Base-by-base conservation (phyloP, 78 protist species). In the Planoprotostelium fungivorum region DNA sequence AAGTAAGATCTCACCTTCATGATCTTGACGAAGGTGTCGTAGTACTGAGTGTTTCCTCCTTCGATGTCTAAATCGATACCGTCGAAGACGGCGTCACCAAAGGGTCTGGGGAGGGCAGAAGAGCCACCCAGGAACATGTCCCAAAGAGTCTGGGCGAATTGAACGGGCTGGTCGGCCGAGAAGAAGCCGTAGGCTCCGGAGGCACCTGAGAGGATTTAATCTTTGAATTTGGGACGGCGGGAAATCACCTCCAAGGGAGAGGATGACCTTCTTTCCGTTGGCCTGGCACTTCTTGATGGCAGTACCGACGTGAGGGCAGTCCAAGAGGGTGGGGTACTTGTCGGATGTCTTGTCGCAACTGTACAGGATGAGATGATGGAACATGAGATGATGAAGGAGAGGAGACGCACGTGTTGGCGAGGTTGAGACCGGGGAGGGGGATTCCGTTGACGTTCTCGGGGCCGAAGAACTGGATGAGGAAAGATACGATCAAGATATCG, bases 61-160 rank as follows among this genome's bases (percentile, higher is more conserved):
- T 90, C 92, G 37, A 90, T 90, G 88, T 90, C 92, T 1, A 90
- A 83, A 25, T 90, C 92, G 37, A 90, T 25, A 16, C 92, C 92
- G n/a, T 90, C 93, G 35, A 90, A 34, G 83, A 90, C 38, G 63
- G 93, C 93, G 29, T 51, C 34, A 36, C 89, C 93, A 83, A 90
- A 90, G 36, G 93, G 93, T 9, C 93, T 34, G 29, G 90, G 93
- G 51, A 84, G 88, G 5, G 89, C 25, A 35, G 36, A n/a, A 1
- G 83, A 31, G 84, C 93, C 93, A 29, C 93, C 93, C 86, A 90
- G 28, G 90, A 90, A 90, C 93, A 90, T 86, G 85, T 90, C 88
- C 93, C 93, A 90, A n/a, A 90, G 29, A 0, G 93, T 90, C 35
- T 38, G 29, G 36, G 93, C 93, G 85, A 86, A 90, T 0, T 9